Evolutionary conservation across 2,329 filamentous ascomycete species (phyloP), one percentile per base, ranked within the genome.

Genomic region (Verticillium isaacii): DNA sequence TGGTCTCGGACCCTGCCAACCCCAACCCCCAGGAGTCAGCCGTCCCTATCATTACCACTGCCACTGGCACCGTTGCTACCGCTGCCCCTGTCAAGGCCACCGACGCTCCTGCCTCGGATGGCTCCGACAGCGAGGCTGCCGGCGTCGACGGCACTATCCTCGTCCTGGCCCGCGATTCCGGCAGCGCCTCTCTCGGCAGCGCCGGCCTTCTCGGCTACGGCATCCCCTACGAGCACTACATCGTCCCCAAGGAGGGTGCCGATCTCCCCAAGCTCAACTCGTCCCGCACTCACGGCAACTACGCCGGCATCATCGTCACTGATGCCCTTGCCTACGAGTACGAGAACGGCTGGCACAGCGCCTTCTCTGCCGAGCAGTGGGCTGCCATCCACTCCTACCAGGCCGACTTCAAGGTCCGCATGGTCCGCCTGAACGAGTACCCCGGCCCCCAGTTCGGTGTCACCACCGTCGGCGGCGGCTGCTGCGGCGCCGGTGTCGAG

Each of bases 371-470:
- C 6, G 78, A 77, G 52, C 85, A 88, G 74, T 86, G 82, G 83
- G 76, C 80, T 34, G 68, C 78, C 57, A 70, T 88, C 2, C 85
- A 84, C 66, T 75, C 77, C 57, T 88, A 88, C 66, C 85, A 88
- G 70, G 76, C 77, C 2, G 73, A 73, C 32, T 88, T 86, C 65
- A 82, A 84, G 23, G 82, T 85, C 14, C 79, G 85, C 32, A 84
- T 88, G 82, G 84, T 87, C 34, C 82, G 85, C 57, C 73, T 85
- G 23, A 84, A 87, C 67, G 82, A 82, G 6, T 86, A 79, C 66
- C 85, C 85, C 6, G 78, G 77, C 7, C 70, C 79, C 15, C 77
- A 79, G 11, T 83, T 79, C 67, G 83, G 84, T 67, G 73, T 37
- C 57, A 58, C 57, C 34, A 64, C 66, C 32, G 57, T 66, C 17